phyloP scores from a whole-genome alignment of 768 basidiomycete genomes.

The Auriscalpium microsporum region DNA sequence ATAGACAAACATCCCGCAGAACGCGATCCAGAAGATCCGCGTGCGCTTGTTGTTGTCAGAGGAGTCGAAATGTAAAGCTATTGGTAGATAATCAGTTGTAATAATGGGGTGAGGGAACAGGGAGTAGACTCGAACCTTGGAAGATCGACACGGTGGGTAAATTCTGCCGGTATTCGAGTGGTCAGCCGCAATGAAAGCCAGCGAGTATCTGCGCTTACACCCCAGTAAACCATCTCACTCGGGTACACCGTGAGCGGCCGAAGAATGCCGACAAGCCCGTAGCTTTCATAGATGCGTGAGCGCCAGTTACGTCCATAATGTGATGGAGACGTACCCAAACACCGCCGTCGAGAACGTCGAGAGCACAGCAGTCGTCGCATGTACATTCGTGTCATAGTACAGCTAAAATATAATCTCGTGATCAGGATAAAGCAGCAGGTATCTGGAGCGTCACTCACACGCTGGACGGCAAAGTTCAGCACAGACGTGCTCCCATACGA shows the following conservation, averaged over 20 bases:
- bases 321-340: slow-evolving; percentile 38
- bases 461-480: slow-evolving; percentile 53
- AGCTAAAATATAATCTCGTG: slow-evolving; percentile 26
- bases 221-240: slow-evolving; percentile 56
- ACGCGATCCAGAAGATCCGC: slow-evolving; percentile 44
- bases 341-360: slow-evolving; percentile 58
- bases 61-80: slow-evolving; percentile 43
- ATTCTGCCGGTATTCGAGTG: slow-evolving; percentile 26
- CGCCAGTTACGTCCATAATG: background rate
- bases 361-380: slow-evolving; percentile 47
- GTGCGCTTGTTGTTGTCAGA: slow-evolving; percentile 37
- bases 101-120: too few relatives aligned
- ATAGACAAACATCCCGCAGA: slow-evolving; percentile 43
- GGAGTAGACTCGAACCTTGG: slow-evolving; percentile 31
- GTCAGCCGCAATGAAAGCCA: background rate
- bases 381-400: slow-evolving; percentile 50
- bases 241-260: slow-evolving; percentile 53
- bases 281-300: slow-evolving; percentile 25
- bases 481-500: slow-evolving; percentile 45
- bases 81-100: too few relatives aligned
- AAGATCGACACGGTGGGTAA: slow-evolving; percentile 50
- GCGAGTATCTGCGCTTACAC: slow-evolving; percentile 24
- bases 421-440: background rate
- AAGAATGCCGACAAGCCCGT: slow-evolving; percentile 50
- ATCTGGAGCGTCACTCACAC: slow-evolving; percentile 26